phyloP scores from a whole-genome alignment of 257 asterid species.

The Solanum etuberosum region DNA sequence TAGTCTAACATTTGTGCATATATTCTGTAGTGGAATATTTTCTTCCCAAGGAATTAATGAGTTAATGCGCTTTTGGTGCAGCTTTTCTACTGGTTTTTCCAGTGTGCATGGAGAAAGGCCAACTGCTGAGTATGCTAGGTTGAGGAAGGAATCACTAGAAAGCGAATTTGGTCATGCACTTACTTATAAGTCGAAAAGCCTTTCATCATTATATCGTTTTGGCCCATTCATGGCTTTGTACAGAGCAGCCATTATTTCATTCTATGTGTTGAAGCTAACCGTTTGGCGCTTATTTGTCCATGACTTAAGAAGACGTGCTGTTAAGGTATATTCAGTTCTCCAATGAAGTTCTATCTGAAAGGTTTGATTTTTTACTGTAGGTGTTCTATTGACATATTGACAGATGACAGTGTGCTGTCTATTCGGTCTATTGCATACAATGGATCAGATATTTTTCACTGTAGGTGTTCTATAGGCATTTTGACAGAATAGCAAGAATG shows the following conservation, averaged over 20 bases:
- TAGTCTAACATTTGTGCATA: background rate
- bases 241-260: slow-evolving; percentile 83
- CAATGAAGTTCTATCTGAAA: background rate
- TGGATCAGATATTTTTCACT: background rate
- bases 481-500: background rate
- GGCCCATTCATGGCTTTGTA: slow-evolving; percentile 89
- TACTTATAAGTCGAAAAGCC: slow-evolving; percentile 39
- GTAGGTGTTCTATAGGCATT: background rate
- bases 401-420: background rate
- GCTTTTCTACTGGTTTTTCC: slow-evolving; percentile 67
- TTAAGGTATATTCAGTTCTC: slow-evolving; percentile 45
- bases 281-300: slow-evolving; percentile 68
- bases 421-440: background rate
- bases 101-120: slow-evolving; percentile 95
- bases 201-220: slow-evolving; percentile 47
- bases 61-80: slow-evolving; percentile 19
- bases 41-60: background rate
- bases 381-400: background rate
- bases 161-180: slow-evolving; percentile 65
- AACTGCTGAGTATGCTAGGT: slow-evolving; percentile 88
- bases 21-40: background rate
- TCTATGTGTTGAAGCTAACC: slow-evolving; percentile 67
- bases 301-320: slow-evolving; percentile 63
- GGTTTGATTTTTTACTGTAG: background rate
- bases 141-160: slow-evolving; percentile 85